Base-by-base conservation (phyloP, 371 early-diverging fungal genomes). In the Mortierella sp. region DNA sequence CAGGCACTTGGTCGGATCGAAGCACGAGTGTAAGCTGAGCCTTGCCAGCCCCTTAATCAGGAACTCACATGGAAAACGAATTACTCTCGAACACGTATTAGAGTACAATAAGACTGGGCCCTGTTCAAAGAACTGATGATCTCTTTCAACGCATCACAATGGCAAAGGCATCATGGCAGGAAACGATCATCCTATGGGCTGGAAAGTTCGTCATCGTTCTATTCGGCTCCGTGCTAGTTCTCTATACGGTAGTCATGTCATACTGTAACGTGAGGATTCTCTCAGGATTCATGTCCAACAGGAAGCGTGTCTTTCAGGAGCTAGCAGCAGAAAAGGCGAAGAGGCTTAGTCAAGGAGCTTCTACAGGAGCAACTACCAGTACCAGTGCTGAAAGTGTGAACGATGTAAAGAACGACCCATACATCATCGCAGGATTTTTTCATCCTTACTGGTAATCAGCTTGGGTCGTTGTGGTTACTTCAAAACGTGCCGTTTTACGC, bases 401-500 rank as follows among this genome's bases (percentile, higher is more conserved):
- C 14, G 41, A 45, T 0, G 41, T 61, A 14, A 46, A 67, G n/a
- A 44, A 59, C 21, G 57, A 13, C 16, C 80, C 63, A 3, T 71
- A 78, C 34, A 31, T 80, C 47, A 68, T 89, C 67, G 79, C 88
- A 3, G 94, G 92, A 2, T 93, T 95, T 79, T 96, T 96, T 78
- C 96, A 96, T 81, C 96, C 95, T 13, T 94, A 91, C 64, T 92
- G 93, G 85, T 90, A 85, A 31, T 50, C 9, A 16, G 19, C 14
- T 19, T 3, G n/a, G 44, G 5, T 16, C 19, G 16, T 19, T 46
- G 24, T 21, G 45, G 25, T 27, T 22, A 8, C 25, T 14, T 54
- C 41, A 54, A 21, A 22, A n/a, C 14, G 37, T 13, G 6, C 21
- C 34, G 31, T 24, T 40, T 28, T 56, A 14, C 12, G 9, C 19